phyloP scores from a whole-genome alignment of 73 alveolate genomes.

The Paramecium bursaria region DNA sequence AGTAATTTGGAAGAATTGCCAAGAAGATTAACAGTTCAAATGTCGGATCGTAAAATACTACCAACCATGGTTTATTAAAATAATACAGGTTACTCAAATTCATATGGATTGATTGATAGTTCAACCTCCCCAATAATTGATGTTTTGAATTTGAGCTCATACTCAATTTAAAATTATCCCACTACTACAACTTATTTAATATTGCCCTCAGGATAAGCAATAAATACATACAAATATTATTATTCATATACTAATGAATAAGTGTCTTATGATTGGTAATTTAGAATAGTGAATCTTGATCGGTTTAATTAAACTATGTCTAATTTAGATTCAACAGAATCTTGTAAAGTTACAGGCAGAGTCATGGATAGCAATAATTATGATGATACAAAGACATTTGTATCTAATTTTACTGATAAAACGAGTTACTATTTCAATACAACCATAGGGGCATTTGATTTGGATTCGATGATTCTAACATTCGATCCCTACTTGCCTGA shows the following conservation, averaged over 20 bases:
- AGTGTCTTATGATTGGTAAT: conserved; percentile 51
- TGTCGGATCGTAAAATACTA: not conserved
- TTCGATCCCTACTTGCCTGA: conserved; percentile 28
- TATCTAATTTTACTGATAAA: not conserved
- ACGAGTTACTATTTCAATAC: not conserved
- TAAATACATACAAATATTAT: conserved; percentile 12
- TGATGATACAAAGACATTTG: conserved; percentile 10
- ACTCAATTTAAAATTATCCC: not conserved
- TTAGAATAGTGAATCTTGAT: conserved; percentile 21
- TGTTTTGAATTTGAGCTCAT: not conserved
- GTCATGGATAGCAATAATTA: conserved; percentile 38
- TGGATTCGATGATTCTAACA: not conserved
- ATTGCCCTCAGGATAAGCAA: conserved; percentile 55
- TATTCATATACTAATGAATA: conserved; percentile 29
- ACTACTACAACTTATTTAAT: conserved; percentile 3
- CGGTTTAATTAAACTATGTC: conserved; percentile 38
- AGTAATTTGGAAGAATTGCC: conserved; percentile 49
- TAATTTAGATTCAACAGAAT: not conserved
- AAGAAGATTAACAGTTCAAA: not conserved
- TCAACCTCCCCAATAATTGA: conserved; percentile 19
- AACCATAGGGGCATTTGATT: not conserved
- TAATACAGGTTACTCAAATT: not conserved
- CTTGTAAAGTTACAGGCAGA: conserved; percentile 33
- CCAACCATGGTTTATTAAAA: not conserved
- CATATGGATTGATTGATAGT: conserved; percentile 49